Evolutionary conservation across 768 basidiomycete genomes (phyloP), one percentile per base, ranked within the genome.

Genomic region (Phallus indusiatus): DNA sequence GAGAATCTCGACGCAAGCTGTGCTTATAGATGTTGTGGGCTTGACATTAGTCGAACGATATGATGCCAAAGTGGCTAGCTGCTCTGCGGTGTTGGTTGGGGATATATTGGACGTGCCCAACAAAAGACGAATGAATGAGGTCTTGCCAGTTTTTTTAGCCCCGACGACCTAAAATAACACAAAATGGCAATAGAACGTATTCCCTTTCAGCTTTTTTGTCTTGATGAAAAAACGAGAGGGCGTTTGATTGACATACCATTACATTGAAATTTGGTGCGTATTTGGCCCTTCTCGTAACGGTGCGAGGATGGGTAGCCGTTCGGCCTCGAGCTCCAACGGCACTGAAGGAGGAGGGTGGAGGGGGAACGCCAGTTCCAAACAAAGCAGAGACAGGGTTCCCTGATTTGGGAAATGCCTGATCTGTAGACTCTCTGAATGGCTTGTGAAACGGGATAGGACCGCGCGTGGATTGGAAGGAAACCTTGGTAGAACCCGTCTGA

Each of bases 71-170:
- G 81, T 79, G 9, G 77, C 76, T 56, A 78, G 79, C 67, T 93
- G 90, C 67, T 90, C 88, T 18, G 76, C 73, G 0, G 87, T 87
- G n/a, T 89, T 85, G 7, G 77, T 74, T 5, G 90, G 83, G 6
- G 90, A 90, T 47, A 90, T 76, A 65, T 90, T 88, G 33, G 90
- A 88, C 14, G 91, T 94, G 65, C 91, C 88, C 20, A 94, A 78
- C 52, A 94, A 75, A 47, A 93, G 76, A 20, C 87, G 83, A 46
- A 93, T 74, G 4, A 94, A 75, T 20, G 88, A 88, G 0, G 90
- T 90, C 74, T 94, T 93, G 55, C 91, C 91, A 1, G 87, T 90
- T 16, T 61, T 60, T 22, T 56, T 35, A 17, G 63, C 87, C 84
- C 90, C 90, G 33, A 83, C 87, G 51, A 92, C 87, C 90, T 91